Conservation (phyloP, 306 rosid species). For the Phaseolus lunatus region DNA sequence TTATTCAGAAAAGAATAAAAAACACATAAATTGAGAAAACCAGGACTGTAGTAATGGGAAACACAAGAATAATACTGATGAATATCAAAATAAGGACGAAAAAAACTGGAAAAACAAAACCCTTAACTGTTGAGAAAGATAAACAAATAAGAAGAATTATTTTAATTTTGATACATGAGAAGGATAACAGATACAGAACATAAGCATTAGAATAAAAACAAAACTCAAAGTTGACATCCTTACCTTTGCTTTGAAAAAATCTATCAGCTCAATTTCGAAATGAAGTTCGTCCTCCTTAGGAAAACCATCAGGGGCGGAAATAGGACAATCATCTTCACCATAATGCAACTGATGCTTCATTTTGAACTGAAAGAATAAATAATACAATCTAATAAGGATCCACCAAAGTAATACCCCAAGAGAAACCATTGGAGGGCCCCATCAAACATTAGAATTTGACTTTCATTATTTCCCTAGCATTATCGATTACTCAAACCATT, state of each 20-base stretch:
- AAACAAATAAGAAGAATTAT: background rate
- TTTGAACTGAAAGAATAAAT: constrained; percentile 71
- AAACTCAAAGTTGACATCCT: constrained; percentile 52
- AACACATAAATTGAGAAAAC: constrained; percentile 13
- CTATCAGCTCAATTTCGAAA: constrained; percentile 93
- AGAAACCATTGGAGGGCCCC: constrained; percentile 29
- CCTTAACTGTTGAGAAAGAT: constrained; percentile 20
- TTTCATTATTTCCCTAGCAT: constrained; percentile 8
- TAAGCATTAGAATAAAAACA: constrained; percentile 8
- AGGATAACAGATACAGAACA: constrained; percentile 14
- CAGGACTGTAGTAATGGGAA: constrained; percentile 8
- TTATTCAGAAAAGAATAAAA: background rate
- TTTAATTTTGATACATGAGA: background rate
- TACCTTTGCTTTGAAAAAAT: constrained; percentile 88
- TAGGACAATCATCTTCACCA: constrained; percentile 91
- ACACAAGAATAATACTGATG: constrained; percentile 43
- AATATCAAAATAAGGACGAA: constrained; percentile 34
- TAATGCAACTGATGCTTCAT: constrained; percentile 93
- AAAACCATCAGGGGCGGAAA: constrained; percentile 70
- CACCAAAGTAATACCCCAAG: constrained; percentile 11
- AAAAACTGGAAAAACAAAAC: constrained; percentile 31
- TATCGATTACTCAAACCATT: constrained; percentile 2
- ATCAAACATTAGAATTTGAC: constrained; percentile 5
- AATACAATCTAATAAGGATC: constrained; percentile 22
- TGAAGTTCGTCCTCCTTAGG: constrained; percentile 94